Percentiles rank a stretch among this genome's conserved stretches.
Conservation (phyloP, 495 filamentous ascomycete species). For the Xylaria flabelliformis region DNA sequence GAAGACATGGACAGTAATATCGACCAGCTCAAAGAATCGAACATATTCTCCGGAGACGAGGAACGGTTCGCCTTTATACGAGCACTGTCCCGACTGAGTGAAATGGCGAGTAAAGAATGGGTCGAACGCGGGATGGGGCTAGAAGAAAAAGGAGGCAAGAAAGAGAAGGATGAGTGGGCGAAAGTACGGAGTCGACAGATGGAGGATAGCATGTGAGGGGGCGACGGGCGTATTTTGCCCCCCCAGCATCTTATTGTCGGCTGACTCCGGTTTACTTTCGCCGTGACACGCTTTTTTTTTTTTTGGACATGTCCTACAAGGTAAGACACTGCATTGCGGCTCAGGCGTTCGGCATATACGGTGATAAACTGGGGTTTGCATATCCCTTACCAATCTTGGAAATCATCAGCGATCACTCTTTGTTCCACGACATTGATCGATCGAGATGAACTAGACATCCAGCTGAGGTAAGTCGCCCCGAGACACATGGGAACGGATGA, state of each 20-base stretch:
- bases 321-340: conserved; percentile 8
- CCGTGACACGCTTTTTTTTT: neutral
- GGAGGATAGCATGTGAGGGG: conserved; percentile 73
- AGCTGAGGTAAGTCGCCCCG: neutral
- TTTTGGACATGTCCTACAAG: neutral
- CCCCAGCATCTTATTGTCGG: neutral
- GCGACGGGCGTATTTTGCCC: neutral
- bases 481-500: neutral
- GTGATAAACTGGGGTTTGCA: neutral
- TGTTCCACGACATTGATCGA: neutral
- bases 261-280: neutral
- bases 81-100: conserved; percentile 79
- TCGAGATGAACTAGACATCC: neutral
- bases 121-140: conserved; percentile 84
- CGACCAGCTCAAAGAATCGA: conserved; percentile 81
- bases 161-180: conserved; percentile 68
- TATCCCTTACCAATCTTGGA: neutral
- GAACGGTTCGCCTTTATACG: conserved; percentile 95
- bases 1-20: conserved; percentile 91
- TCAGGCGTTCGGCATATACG: conserved; percentile 1
- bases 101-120: conserved; percentile 97
- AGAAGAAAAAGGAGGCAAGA: conserved; percentile 61
- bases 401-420: neutral
- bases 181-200: conserved; percentile 70
- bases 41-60: conserved; percentile 92